Conservation (phyloP, 441 rosid species). For the Euphorbia celastroides region DNA sequence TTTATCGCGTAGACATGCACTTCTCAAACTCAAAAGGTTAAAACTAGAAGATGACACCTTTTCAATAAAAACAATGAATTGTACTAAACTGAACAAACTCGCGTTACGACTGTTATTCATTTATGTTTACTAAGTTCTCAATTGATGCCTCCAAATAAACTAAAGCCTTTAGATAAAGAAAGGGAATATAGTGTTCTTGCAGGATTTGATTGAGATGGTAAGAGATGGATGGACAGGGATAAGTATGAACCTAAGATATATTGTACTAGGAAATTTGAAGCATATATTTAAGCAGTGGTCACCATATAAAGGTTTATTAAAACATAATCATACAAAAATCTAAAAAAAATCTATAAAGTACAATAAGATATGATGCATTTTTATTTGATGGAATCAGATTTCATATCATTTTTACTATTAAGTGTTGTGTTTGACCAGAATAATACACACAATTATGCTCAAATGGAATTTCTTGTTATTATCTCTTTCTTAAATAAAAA, state of each 20-base stretch:
- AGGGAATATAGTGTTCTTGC: background rate
- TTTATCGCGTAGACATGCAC: too few species aligned
- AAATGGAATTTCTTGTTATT: background rate
- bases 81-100: too few species aligned
- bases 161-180: background rate
- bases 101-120: too few species aligned
- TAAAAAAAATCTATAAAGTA: background rate
- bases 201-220: background rate
- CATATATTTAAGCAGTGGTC: background rate
- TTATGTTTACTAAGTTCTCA: background rate
- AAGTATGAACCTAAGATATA: background rate
- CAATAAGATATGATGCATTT: background rate
- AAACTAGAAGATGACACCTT: too few species aligned
- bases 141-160: too few species aligned
- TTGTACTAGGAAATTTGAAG: background rate
- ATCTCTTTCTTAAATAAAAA: background rate
- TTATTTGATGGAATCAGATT: background rate
- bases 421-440: background rate
- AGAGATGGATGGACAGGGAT: background rate
- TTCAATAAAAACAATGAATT: too few species aligned
- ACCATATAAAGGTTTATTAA: background rate
- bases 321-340: too few species aligned
- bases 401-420: background rate
- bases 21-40: too few species aligned
- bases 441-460: background rate